Evolutionary conservation across 306 rosid species (phyloP).

Genomic region (Glycine latifolia): DNA sequence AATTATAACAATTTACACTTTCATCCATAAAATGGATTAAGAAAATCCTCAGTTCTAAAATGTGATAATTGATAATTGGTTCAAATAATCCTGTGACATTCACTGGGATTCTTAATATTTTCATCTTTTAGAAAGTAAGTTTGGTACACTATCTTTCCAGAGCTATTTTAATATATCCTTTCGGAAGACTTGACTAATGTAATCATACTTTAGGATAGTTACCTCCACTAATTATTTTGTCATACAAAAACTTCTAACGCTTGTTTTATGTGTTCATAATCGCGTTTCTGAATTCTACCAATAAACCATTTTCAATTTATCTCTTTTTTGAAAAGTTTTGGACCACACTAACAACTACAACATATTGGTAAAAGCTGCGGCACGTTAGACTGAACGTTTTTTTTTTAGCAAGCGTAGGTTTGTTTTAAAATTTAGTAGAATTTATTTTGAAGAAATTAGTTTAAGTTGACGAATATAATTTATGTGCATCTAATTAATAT

Average conservation of each 20-base stretch:
- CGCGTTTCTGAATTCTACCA: background rate
- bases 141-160: background rate
- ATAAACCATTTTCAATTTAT: too few relatives aligned
- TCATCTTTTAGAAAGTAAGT: background rate
- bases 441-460: too few relatives aligned
- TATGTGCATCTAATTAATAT: too few relatives aligned
- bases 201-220: background rate
- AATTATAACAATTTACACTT: background rate
- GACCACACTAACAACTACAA: background rate
- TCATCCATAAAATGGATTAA: background rate
- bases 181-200: background rate
- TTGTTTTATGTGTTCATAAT: background rate
- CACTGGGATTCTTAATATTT: background rate
- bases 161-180: background rate
- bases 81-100: background rate
- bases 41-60: background rate
- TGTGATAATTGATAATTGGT: background rate
- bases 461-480: too few relatives aligned
- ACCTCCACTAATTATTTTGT: background rate
- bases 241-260: background rate
- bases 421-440: background rate
- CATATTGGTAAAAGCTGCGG: background rate
- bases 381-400: background rate
- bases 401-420: background rate
- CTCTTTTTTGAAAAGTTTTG: background rate